A percentile compares a stretch with the other conserved stretches of the same genome.
Conservation (phyloP, 257 asterid species). For the Fraxinus excelsior region DNA sequence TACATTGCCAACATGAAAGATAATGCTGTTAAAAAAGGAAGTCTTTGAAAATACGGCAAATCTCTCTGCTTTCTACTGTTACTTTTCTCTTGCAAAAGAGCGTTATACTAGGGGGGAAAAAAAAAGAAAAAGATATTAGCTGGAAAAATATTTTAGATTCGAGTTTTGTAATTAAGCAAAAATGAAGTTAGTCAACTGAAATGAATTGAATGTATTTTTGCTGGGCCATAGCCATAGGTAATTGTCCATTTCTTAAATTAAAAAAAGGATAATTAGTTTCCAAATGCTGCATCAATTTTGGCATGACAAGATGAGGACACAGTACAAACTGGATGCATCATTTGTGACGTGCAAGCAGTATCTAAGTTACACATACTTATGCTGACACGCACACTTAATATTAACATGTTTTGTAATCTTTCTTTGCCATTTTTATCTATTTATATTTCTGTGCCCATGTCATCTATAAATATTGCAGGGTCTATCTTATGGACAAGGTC, state of each 20-base stretch:
- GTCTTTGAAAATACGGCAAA: neutral
- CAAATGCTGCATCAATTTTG: conserved; percentile 6
- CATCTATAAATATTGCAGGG: conserved; percentile 55
- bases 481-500: conserved; percentile 51
- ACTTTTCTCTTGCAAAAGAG: neutral
- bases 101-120: too few species aligned
- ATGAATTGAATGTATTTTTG: conserved; percentile 10
- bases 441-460: conserved; percentile 15
- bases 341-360: neutral
- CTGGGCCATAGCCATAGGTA: conserved; percentile 2
- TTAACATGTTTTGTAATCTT: conserved; percentile 4
- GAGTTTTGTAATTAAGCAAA: neutral
- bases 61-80: neutral
- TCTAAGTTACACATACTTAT: neutral
- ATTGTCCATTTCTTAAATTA: neutral
- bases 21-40: neutral
- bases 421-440: conserved; percentile 10
- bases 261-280: conserved; percentile 4
- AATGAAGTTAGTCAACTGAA: neutral
- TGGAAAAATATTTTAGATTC: neutral
- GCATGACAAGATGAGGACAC: conserved; percentile 13
- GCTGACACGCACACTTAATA: neutral
- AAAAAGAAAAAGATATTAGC: neutral
- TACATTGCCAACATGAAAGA: neutral
- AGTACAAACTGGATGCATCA: conserved; percentile 3